Percentiles rank a stretch among this genome's conserved stretches.
These are phyloP conservation scores for Myxozyma neglecta DNA, from an alignment of 805 yeast genomes.

Conservation along the genomic window DNA sequence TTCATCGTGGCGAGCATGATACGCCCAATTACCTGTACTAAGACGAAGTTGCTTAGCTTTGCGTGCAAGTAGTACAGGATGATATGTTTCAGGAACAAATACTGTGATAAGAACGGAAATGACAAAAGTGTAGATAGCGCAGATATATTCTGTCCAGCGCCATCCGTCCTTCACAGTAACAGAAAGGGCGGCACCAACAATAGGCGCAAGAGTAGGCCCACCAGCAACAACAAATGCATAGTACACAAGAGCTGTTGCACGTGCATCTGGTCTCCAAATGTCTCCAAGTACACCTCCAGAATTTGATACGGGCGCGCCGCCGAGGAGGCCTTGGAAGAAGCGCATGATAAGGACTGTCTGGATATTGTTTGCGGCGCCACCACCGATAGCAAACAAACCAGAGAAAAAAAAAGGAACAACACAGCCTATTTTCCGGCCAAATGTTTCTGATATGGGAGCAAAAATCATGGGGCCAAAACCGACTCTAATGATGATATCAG, in stretches of 20 bases:
- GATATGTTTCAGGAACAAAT: constrained; percentile 47
- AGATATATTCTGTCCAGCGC: constrained; percentile 86
- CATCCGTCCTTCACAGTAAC: constrained; percentile 54
- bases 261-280: constrained; percentile 49
- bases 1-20: constrained; percentile 92
- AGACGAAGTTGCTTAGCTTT: constrained; percentile 54
- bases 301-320: constrained; percentile 79
- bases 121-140: constrained; percentile 64
- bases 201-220: constrained; percentile 50
- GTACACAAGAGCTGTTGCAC: constrained; percentile 55
- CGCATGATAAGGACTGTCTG: constrained; percentile 64
- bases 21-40: constrained; percentile 76
- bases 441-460: constrained; percentile 75
- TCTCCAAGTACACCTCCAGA: constrained; percentile 82
- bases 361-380: constrained; percentile 49
- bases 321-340: constrained; percentile 72
- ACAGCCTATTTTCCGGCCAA: constrained; percentile 68
- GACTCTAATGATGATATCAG: constrained; percentile 37
- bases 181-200: constrained; percentile 63
- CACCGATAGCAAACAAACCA: constrained; percentile 31
- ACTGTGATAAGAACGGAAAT: constrained; percentile 46
- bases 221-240: constrained; percentile 51
- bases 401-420: constrained; percentile 45
- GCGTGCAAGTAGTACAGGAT: constrained; percentile 48
- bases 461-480: constrained; percentile 82